Conservation (phyloP, 768 basidiomycete species). For the Multifurca ochricompacta region DNA sequence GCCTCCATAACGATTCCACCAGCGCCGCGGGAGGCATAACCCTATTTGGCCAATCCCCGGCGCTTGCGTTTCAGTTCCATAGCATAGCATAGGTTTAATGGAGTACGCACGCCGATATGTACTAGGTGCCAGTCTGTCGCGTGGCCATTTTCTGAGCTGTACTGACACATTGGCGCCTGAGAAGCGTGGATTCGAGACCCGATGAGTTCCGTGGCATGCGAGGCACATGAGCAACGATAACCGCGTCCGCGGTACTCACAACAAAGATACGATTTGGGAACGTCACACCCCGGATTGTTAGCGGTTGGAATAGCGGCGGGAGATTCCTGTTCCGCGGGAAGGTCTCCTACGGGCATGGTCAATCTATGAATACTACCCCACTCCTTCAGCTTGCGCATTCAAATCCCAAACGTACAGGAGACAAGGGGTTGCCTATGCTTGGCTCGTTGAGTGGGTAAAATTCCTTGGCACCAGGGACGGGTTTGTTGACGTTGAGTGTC, state of each 20-base stretch:
- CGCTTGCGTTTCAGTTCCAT: background rate
- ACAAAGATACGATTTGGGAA: conserved; percentile 77
- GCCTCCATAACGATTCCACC: conserved; percentile 71
- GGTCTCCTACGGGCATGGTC: conserved; percentile 23
- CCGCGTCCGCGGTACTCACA: conserved; percentile 29
- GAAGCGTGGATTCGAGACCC: background rate
- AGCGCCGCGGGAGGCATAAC: conserved; percentile 62
- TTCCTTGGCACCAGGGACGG: conserved; percentile 42
- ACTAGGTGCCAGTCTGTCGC: conserved; percentile 81
- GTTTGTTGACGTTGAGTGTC: conserved; percentile 33
- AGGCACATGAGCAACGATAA: background rate
- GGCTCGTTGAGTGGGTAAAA: conserved; percentile 59
- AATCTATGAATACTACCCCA: conserved; percentile 12
- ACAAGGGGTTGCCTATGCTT: conserved; percentile 38
- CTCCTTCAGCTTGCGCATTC: too few species aligned
- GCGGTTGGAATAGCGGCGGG: conserved; percentile 57
- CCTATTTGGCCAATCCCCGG: conserved; percentile 26
- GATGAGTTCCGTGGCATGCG: too few species aligned
- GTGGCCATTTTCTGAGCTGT: conserved; percentile 65
- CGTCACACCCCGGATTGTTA: conserved; percentile 49
- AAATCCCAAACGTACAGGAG: conserved; percentile 26
- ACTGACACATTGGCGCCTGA: conserved; percentile 78
- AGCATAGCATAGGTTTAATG: background rate
- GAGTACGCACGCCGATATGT: conserved; percentile 50
- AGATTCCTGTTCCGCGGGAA: conserved; percentile 42